These are phyloP conservation scores for Huntiella moniliformis DNA, from an alignment of 2,329 filamentous ascomycete species.

Conservation along the genomic window DNA sequence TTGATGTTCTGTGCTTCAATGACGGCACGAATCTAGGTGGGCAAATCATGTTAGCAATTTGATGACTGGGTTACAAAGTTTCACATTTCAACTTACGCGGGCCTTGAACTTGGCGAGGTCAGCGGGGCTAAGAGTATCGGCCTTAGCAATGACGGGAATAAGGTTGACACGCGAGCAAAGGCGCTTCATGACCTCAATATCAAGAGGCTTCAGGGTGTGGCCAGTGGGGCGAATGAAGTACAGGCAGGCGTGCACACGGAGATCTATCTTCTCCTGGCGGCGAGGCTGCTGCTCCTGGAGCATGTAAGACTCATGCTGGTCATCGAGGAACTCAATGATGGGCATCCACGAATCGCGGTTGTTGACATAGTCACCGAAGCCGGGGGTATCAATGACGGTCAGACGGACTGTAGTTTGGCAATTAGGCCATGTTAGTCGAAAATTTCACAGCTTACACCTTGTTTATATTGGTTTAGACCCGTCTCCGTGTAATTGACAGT, in stretches of 20 bases:
- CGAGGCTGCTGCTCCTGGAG: constrained; percentile 98
- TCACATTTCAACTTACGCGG: constrained; percentile 42
- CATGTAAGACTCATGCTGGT: constrained; percentile 99
- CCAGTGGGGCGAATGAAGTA: constrained; percentile 99
- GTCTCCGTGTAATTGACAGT: background rate
- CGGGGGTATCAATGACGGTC: constrained; percentile 96
- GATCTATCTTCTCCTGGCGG: constrained; percentile 95
- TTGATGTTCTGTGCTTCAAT: constrained; percentile 98
- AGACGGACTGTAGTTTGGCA: constrained; percentile 52
- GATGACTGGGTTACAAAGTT: background rate
- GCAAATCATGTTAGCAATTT: constrained; percentile 11
- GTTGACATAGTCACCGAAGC: constrained; percentile 99
- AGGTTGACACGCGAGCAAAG: constrained; percentile 95
- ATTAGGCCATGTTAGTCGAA: background rate
- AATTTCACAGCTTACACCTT: no score
- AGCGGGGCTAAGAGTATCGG: constrained; percentile 83
- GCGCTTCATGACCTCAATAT: constrained; percentile 99
- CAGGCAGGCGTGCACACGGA: constrained; percentile 92
- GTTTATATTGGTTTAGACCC: no score
- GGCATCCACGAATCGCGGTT: constrained; percentile 99
- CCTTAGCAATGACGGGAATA: constrained; percentile 96
- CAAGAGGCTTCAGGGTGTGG: constrained; percentile 93
- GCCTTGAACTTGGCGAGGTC: constrained; percentile 91
- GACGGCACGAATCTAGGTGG: constrained; percentile 64
- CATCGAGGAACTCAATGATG: constrained; percentile 98